Evolutionary conservation across 2,329 filamentous ascomycete species (phyloP), one percentile per base, ranked within the genome.

Genomic region (Epichloe sp.): DNA sequence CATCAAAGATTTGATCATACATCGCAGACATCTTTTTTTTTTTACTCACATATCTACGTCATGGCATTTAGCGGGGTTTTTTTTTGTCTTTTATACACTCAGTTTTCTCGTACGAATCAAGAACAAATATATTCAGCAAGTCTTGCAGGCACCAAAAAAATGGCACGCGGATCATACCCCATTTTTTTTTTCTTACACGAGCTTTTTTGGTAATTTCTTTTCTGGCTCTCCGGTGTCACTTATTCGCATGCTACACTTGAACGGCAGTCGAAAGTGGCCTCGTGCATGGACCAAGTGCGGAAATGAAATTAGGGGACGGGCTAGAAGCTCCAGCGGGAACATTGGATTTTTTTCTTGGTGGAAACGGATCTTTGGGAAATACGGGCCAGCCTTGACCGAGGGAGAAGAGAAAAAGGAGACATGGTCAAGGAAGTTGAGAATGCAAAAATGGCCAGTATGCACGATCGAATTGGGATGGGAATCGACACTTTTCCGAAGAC

Each of bases 41-140:
- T 17, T 38, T 17, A 26, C 26, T 21, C 17, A 36, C 35, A 61
- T 58, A 64, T 67, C 61, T 64, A 67, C 60, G 62, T 70, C 65
- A 67, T 67, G 66, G 71, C 70, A 72, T 73, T 69, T 70, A 73
- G 70, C 69, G 69, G 68, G 58, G 66, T 60, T 62, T 65, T 57
- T 52, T 56, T 61, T 44, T 26, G 26, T 31, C 31, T n/a, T n/a
- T 10, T n/a, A 17, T 15, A 19, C 36, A 15, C 10, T 26, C 45
- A 37, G 38, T 21, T 6, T 44, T 26, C 58, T 59, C 61, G 58
- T 60, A 59, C 60, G 48, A 53, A 55, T 56, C 55, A 57, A 63
- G 48, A 56, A 55, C 53, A 55, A 62, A 55, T 36, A 57, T 58
- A 56, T 54, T 58, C 60, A 63, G 59, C 63, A 46, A 64, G 62